A percentile compares a stretch with the other conserved stretches of the same genome.
phyloP scores from a whole-genome alignment of 2,329 filamentous ascomycete genomes.

The Verticillium albo-atrum region DNA sequence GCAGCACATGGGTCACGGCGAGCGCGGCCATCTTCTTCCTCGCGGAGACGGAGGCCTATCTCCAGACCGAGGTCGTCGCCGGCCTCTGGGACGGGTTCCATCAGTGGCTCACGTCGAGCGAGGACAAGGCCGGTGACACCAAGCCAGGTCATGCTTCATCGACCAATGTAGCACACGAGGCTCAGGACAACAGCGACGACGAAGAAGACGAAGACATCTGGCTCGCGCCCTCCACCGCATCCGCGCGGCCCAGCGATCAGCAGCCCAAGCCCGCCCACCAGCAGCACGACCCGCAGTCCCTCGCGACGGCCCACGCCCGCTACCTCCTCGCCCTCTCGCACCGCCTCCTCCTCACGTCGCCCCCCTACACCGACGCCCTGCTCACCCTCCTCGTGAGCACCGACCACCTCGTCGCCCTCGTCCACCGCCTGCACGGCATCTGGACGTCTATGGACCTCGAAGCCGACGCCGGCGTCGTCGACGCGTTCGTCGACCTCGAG shows the following conservation, averaged over 20 bases:
- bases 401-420: conserved; percentile 76
- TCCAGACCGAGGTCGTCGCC: conserved; percentile 84
- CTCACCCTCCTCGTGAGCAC: conserved; percentile 66
- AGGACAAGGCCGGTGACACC: conserved; percentile 11
- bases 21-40: conserved; percentile 86
- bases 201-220: conserved; percentile 40
- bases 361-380: conserved; percentile 58
- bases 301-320: conserved; percentile 72
- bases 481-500: conserved; percentile 65
- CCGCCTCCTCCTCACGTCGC: conserved; percentile 61
- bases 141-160: not conserved
- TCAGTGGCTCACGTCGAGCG: conserved; percentile 60
- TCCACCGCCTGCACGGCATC: conserved; percentile 69
- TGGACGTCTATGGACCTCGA: conserved; percentile 79
- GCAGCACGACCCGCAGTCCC: conserved; percentile 76
- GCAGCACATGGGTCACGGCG: conserved; percentile 84
- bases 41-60: conserved; percentile 79
- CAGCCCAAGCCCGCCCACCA: conserved; percentile 13
- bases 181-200: conserved; percentile 5
- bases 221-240: conserved; percentile 22
- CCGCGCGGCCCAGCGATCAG: conserved; percentile 10
- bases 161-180: not conserved
- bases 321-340: conserved; percentile 68
- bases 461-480: conserved; percentile 75
- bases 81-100: conserved; percentile 78